These are phyloP conservation scores for Volvox africanus DNA, from an alignment of 139 green algal genomes.

Conservation along the genomic window DNA sequence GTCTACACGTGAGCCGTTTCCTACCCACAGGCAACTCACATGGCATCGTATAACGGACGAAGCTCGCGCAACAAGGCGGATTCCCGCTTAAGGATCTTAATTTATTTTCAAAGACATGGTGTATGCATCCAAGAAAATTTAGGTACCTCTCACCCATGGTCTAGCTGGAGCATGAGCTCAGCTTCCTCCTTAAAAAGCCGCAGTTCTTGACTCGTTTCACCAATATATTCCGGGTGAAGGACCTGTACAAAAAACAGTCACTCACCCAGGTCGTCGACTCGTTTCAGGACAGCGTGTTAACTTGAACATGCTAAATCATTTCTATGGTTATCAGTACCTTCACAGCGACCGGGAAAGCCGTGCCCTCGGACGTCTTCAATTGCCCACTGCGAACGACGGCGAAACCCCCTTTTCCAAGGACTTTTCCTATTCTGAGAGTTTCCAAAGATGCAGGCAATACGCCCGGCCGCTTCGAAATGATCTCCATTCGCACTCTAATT, in stretches of 20 bases:
- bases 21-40: too few relatives aligned
- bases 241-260: neutral
- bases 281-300: too few relatives aligned
- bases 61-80: too few relatives aligned
- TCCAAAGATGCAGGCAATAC: neutral
- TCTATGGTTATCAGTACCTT: neutral
- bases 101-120: too few relatives aligned
- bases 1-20: too few relatives aligned
- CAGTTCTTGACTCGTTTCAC: constrained; percentile 21
- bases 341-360: neutral
- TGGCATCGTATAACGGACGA: too few relatives aligned
- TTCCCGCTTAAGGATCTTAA: too few relatives aligned
- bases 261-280: neutral
- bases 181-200: constrained; percentile 26
- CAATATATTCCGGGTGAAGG: neutral
- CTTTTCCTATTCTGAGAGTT: neutral
- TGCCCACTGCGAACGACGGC: neutral
- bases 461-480: neutral
- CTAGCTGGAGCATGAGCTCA: neutral
- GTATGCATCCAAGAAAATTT: too few relatives aligned
- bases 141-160: neutral
- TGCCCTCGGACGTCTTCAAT: neutral
- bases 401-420: neutral
- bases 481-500: neutral
- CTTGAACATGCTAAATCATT: neutral